These are phyloP conservation scores for Globisporangium echinulatum DNA, from an alignment of 352 stramenopile genomes.

Conservation along the genomic window DNA sequence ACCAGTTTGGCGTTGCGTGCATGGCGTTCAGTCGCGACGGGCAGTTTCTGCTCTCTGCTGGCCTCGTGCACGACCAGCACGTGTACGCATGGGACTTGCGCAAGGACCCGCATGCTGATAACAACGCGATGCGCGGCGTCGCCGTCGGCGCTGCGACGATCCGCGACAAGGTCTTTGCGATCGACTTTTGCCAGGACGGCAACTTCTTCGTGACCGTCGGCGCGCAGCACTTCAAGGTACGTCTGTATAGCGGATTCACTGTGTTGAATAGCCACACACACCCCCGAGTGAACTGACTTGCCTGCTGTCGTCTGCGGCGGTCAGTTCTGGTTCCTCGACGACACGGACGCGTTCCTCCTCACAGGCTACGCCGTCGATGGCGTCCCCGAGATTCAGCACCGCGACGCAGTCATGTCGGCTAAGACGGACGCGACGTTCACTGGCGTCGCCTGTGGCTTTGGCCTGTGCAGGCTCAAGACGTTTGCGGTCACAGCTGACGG, in stretches of 20 bases:
- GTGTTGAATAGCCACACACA: too few relatives aligned
- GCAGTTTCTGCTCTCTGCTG: slow-evolving; percentile 53
- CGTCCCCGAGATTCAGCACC: slow-evolving; percentile 54
- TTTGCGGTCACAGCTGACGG: slow-evolving; percentile 67
- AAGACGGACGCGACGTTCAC: slow-evolving; percentile 67
- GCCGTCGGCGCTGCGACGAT: slow-evolving; percentile 42
- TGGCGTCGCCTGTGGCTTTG: slow-evolving; percentile 55
- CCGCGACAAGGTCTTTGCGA: slow-evolving; percentile 60
- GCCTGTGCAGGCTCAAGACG: slow-evolving; percentile 51
- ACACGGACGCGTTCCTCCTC: slow-evolving; percentile 34
- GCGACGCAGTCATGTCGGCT: slow-evolving; percentile 46
- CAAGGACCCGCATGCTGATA: slow-evolving; percentile 5
- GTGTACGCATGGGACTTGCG: slow-evolving; percentile 68
- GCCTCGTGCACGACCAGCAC: slow-evolving; percentile 80
- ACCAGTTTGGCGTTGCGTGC: slow-evolving; percentile 79
- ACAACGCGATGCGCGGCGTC: slow-evolving; percentile 22
- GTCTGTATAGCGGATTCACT: neutral
- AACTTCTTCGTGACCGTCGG: slow-evolving; percentile 83
- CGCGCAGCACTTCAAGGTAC: slow-evolving; percentile 71
- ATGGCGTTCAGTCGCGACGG: slow-evolving; percentile 72
- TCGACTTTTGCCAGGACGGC: slow-evolving; percentile 63
- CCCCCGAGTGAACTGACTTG: too few relatives aligned
- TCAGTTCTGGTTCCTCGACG: slow-evolving; percentile 74
- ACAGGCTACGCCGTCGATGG: slow-evolving; percentile 51
- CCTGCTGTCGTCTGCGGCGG: too few relatives aligned